Conservation (phyloP, 139 green algal genomes). For the Spirogloea muscicola region DNA sequence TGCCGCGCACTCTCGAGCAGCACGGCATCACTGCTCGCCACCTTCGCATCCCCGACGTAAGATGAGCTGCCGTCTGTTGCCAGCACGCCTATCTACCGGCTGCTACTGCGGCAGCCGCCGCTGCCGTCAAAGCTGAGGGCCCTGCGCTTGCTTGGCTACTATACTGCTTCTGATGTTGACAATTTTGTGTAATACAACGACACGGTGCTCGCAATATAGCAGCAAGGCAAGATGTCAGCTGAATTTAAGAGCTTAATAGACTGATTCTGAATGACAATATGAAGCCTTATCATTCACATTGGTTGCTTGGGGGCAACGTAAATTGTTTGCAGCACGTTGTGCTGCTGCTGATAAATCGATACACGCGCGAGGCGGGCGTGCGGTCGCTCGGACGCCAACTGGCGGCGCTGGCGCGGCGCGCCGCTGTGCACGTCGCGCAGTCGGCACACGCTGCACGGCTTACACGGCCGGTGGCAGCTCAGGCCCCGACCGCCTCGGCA, state of each 20-base stretch:
- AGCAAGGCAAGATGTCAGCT: too few relatives aligned
- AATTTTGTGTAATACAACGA: too few relatives aligned
- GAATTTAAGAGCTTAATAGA: too few relatives aligned
- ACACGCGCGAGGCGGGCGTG: slow-evolving; percentile 77
- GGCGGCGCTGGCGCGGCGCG: slow-evolving; percentile 64
- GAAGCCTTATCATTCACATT: slow-evolving; percentile 17
- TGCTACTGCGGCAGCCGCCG: too few relatives aligned
- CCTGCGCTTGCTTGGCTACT: too few relatives aligned
- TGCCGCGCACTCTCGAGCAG: slow-evolving; percentile 55
- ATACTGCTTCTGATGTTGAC: too few relatives aligned
- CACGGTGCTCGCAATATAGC: too few relatives aligned
- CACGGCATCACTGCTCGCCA: slow-evolving; percentile 57
- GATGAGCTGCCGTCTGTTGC: too few relatives aligned
- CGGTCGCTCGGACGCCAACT: slow-evolving; percentile 59
- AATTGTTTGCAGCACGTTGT: slow-evolving; percentile 14
- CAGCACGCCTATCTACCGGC: too few relatives aligned
- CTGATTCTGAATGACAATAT: too few relatives aligned
- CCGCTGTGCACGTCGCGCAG: slow-evolving; percentile 58
- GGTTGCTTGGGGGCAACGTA: slow-evolving; percentile 24
- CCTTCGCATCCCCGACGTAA: slow-evolving; percentile 29
- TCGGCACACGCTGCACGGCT: background rate
- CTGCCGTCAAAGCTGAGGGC: too few relatives aligned
- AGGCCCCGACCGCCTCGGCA: background rate
- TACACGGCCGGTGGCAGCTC: background rate
- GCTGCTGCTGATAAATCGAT: slow-evolving; percentile 45